Evolutionary conservation across 139 green algal genomes (phyloP).

Genomic region (Picochlorum sp.): DNA sequence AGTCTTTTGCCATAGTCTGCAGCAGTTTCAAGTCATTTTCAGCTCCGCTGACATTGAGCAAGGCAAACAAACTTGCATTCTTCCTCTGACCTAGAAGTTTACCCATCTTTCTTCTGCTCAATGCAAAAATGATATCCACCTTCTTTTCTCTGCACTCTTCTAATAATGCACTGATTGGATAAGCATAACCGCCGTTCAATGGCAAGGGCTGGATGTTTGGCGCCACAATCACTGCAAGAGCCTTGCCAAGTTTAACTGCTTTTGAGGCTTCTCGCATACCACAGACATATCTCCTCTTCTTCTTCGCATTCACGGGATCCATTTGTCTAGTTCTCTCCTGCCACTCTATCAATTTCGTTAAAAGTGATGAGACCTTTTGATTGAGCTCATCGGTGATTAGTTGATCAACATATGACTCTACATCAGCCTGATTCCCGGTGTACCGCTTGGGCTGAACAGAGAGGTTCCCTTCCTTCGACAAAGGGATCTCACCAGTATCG

Average conservation of each 20-base stretch:
- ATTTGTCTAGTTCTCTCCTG: constrained; percentile 35
- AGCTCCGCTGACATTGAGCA: constrained; percentile 21
- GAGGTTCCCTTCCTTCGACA: not conserved
- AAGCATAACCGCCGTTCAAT: constrained; percentile 26
- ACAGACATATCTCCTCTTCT: constrained; percentile 43
- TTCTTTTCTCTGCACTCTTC: constrained; percentile 6
- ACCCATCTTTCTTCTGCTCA: constrained; percentile 28
- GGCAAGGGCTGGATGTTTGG: constrained; percentile 60
- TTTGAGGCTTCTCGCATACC: constrained; percentile 52
- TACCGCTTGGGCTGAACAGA: not conserved
- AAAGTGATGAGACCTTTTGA: constrained; percentile 17
- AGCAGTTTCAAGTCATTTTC: constrained; percentile 1
- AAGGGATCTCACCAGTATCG: not conserved
- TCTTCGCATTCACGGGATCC: constrained; percentile 32
- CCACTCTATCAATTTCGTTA: constrained; percentile 44
- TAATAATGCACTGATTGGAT: constrained; percentile 1
- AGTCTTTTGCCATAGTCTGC: not conserved
- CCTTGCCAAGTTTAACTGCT: constrained; percentile 42
- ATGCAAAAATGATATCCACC: constrained; percentile 25
- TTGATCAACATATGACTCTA: constrained; percentile 23
- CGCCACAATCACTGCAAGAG: constrained; percentile 53
- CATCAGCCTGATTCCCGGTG: constrained; percentile 1
- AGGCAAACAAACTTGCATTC: constrained; percentile 26
- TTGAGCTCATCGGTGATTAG: constrained; percentile 45
- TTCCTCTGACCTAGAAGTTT: constrained; percentile 27